phyloP scores from a whole-genome alignment of 2,329 filamentous ascomycete species.

The Delphinella strobiligena region DNA sequence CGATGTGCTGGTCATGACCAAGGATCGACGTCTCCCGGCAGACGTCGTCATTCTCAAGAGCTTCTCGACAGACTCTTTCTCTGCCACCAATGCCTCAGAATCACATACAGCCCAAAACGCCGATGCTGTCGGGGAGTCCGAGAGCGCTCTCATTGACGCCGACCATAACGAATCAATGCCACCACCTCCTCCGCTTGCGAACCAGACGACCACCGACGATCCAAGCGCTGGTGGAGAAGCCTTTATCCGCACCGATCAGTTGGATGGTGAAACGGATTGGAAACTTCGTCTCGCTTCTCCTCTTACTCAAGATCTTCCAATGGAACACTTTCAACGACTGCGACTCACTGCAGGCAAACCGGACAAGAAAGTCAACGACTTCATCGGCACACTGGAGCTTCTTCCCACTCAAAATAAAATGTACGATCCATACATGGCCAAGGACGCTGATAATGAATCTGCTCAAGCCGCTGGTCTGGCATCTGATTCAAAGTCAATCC shows the following conservation, averaged over 20 bases:
- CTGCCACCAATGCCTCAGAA: slow-evolving; percentile 30
- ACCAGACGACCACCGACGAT: slow-evolving; percentile 22
- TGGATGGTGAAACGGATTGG: slow-evolving; percentile 98
- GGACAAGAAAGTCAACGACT: slow-evolving; percentile 89
- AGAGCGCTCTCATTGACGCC: slow-evolving; percentile 15
- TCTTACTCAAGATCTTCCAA: slow-evolving; percentile 65
- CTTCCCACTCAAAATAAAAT: slow-evolving; percentile 40
- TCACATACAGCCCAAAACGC: slow-evolving; percentile 17
- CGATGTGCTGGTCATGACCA: slow-evolving; percentile 84
- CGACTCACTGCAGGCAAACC: slow-evolving; percentile 76
- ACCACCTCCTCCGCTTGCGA: slow-evolving; percentile 18
- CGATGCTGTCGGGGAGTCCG: slow-evolving; percentile 24
- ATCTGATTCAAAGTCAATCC: slow-evolving; percentile 38
- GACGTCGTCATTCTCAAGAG: slow-evolving; percentile 91
- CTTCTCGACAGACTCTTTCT: slow-evolving; percentile 33
- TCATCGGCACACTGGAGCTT: slow-evolving; percentile 77
- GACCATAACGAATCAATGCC: slow-evolving; percentile 11
- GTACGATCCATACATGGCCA: slow-evolving; percentile 28
- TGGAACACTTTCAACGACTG: slow-evolving; percentile 55
- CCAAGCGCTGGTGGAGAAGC: slow-evolving; percentile 60
- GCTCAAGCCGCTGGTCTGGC: slow-evolving; percentile 8
- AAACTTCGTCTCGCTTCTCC: slow-evolving; percentile 83
- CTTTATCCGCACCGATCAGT: slow-evolving; percentile 92
- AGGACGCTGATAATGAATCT: slow-evolving; percentile 4
- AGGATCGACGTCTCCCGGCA: slow-evolving; percentile 85